A percentile compares a stretch with the other conserved stretches of the same genome.
Evolutionary conservation across 352 stramenopile species (phyloP).

Genomic region (Phytopythium boreale): DNA sequence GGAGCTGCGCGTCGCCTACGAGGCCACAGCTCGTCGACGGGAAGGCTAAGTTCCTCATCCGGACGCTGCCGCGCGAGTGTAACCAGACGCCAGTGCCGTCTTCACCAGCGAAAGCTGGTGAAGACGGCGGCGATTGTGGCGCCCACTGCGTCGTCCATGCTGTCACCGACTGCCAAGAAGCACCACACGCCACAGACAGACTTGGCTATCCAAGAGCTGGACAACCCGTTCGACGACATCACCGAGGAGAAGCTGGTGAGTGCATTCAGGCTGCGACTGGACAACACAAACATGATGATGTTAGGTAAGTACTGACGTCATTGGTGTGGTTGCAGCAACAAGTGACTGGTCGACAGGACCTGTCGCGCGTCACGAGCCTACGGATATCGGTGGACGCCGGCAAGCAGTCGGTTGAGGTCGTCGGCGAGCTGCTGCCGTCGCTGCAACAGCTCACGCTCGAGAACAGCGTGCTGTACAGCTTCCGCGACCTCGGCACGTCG

Average conservation of each 20-base stretch:
- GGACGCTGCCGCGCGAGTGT: slow-evolving; percentile 65
- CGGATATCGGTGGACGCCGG: slow-evolving; percentile 68
- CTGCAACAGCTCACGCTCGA: slow-evolving; percentile 63
- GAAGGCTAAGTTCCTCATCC: slow-evolving; percentile 68
- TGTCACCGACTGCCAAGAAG: slow-evolving; percentile 20
- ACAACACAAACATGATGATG: no score
- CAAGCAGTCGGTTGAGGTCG: slow-evolving; percentile 79
- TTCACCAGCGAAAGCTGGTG: not conserved
- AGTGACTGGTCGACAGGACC: slow-evolving; percentile 56
- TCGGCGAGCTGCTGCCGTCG: slow-evolving; percentile 75
- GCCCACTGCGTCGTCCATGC: slow-evolving; percentile 3
- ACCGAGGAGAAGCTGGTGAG: slow-evolving; percentile 71
- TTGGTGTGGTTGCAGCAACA: slow-evolving; percentile 31
- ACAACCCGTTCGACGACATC: slow-evolving; percentile 82
- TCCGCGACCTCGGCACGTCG: slow-evolving; percentile 82
- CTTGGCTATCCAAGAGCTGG: slow-evolving; percentile 22
- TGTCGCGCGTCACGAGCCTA: slow-evolving; percentile 50
- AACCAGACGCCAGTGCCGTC: slow-evolving; percentile 54
- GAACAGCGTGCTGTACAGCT: slow-evolving; percentile 64
- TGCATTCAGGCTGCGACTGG: not conserved
- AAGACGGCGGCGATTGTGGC: not conserved
- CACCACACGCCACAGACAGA: slow-evolving; percentile 5
- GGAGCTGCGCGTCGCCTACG: not conserved
- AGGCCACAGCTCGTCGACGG: slow-evolving; percentile 10
- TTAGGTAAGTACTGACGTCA: no score